Evolutionary conservation across 768 basidiomycete species (phyloP), one percentile per base, ranked within the genome.

Genomic region (Neoboletus brunneissimus): DNA sequence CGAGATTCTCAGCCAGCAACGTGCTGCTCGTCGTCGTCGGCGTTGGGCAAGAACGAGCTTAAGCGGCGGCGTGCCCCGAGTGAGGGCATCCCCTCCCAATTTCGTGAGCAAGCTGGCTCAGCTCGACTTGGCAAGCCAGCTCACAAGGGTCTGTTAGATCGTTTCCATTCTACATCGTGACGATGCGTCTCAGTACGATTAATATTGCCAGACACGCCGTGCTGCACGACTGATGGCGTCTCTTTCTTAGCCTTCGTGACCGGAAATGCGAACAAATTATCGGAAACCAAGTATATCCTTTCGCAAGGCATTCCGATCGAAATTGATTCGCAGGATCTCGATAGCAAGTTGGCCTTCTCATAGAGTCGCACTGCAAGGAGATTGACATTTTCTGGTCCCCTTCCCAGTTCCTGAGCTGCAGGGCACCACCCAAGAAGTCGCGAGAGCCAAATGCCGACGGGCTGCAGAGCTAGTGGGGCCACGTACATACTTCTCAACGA

Each of bases 211-310:
- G 27, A 34, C 11, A 27, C 11, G 10, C 42, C 29, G 15, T 5
- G n/a, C 37, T 40, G 13, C 12, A 37, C n/a, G 13, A 48, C 51
- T 69, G 47, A 72, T 43, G 12, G 5, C 29, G 15, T 42, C 20
- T 41, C n/a, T n/a, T 6, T 57, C 34, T 22, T 53, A 96, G 94
- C 89, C 25, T 97, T 98, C 70, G 93, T 98, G 18, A 98, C 96
- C 0, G 92, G 94, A 27, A 98, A 98, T 69, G 82, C 86, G 20
- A 93, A 94, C 77, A 98, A 98, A 72, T 78, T 98, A 27, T 81
- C 79, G 56, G 96, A 98, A 75, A 93, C 95, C 57, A 83, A 84
- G 64, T 82, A 83, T 32, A 98, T 98, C 67, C 79, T 98, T 18
- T 81, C 80, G 0, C 75, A 82, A 15, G 84, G 84, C 5, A 66